Percentiles rank a stretch among this genome's conserved stretches.
These are phyloP conservation scores for Colletotrichum karsti DNA, from an alignment of 2,329 filamentous ascomycete species.

Conservation along the genomic window DNA sequence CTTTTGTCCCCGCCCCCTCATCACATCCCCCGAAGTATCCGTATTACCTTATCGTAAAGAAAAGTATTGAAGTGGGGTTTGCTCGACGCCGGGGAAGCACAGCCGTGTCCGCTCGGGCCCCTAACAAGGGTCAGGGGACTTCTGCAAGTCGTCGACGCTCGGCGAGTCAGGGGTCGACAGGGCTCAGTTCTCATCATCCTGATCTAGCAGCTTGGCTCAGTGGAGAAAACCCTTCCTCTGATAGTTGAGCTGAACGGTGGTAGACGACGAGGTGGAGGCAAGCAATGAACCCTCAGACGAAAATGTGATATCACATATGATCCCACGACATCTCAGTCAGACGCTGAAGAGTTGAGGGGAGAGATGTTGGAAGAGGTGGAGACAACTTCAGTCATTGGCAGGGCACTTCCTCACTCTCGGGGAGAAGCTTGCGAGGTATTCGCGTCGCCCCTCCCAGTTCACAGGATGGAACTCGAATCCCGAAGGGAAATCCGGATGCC, in stretches of 20 bases:
- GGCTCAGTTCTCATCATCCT: not conserved
- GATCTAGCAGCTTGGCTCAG: not conserved
- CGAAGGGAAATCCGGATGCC: too few relatives aligned
- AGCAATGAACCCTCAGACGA: not conserved
- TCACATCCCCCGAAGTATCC: conserved; percentile 2
- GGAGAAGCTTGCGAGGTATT: not conserved
- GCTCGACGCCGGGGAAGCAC: conserved; percentile 10
- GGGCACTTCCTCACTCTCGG: too few relatives aligned
- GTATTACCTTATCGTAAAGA: conserved; percentile 15
- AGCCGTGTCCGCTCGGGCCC: conserved; percentile 4
- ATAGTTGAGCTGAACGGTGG: not conserved
- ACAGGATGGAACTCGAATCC: not conserved
- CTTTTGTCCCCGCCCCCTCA: conserved; percentile 8
- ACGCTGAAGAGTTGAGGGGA: not conserved
- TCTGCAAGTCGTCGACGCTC: not conserved
- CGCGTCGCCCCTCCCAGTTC: not conserved
- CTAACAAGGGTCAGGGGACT: not conserved
- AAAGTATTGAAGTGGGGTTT: conserved; percentile 3
- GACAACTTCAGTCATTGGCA: not conserved
- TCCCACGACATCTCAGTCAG: not conserved
- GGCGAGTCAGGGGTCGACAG: not conserved
- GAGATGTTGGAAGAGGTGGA: not conserved
- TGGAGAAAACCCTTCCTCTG: not conserved
- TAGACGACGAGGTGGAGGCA: not conserved
- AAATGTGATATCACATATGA: not conserved